These are phyloP conservation scores for Mallotus japonicus DNA, from an alignment of 441 rosid species.

Conservation along the genomic window DNA sequence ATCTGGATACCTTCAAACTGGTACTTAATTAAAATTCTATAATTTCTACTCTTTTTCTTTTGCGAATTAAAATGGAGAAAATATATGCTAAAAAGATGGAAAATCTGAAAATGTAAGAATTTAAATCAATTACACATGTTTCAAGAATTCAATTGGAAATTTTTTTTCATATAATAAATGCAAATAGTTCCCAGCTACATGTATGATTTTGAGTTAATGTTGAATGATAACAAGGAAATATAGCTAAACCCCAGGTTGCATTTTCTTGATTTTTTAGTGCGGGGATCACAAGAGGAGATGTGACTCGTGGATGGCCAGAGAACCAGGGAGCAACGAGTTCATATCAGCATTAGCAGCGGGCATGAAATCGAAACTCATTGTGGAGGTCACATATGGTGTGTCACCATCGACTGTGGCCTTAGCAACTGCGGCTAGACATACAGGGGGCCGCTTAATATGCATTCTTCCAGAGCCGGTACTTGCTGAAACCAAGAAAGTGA, in stretches of 20 bases:
- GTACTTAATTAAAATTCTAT: conserved; percentile 9
- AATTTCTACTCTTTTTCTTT: too few relatives aligned
- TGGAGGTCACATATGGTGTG: conserved; percentile 36
- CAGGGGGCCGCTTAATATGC: conserved; percentile 42
- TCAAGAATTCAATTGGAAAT: too few relatives aligned
- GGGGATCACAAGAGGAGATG: conserved; percentile 25
- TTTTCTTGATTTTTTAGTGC: conserved; percentile 19
- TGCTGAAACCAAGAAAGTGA: conserved; percentile 27
- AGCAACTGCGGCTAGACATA: conserved; percentile 45
- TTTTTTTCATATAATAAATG: too few relatives aligned
- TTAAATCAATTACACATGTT: too few relatives aligned
- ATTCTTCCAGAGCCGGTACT: conserved; percentile 38
- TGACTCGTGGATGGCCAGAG: conserved; percentile 24
- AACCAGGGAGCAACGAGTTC: conserved; percentile 45
- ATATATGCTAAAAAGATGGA: too few relatives aligned
- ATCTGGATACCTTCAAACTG: conserved; percentile 41
- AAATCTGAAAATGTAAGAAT: too few relatives aligned
- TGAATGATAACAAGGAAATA: neutral
- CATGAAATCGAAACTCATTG: conserved; percentile 40
- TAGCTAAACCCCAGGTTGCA: neutral
- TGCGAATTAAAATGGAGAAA: too few relatives aligned
- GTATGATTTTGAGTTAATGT: too few relatives aligned
- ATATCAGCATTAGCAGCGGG: conserved; percentile 52
- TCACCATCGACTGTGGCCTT: conserved; percentile 45
- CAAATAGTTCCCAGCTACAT: too few relatives aligned